These are phyloP conservation scores for Mortierella claussenii DNA, from an alignment of 192 early-diverging fungal species.

Conservation along the genomic window DNA sequence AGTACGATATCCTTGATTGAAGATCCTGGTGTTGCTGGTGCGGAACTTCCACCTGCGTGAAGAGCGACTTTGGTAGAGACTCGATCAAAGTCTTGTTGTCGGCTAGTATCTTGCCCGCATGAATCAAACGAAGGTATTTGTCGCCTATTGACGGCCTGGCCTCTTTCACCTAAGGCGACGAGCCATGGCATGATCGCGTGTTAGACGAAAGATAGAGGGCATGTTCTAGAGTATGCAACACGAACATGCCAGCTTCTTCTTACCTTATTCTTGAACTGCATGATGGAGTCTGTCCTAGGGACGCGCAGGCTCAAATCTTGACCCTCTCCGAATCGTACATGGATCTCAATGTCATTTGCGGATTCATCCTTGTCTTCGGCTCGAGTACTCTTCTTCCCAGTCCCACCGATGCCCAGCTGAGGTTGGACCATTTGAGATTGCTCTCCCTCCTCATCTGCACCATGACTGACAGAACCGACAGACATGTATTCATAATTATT, in stretches of 20 bases:
- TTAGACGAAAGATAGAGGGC: no score
- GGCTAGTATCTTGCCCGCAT: slow-evolving; percentile 58
- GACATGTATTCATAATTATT: slow-evolving; percentile 7
- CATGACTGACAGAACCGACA: not conserved
- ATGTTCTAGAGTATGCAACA: no score
- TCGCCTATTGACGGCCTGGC: slow-evolving; percentile 27
- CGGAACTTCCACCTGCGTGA: slow-evolving; percentile 25
- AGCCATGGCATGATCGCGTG: no score
- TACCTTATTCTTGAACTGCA: slow-evolving; percentile 60
- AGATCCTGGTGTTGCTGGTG: slow-evolving; percentile 20
- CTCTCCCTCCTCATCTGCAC: not conserved
- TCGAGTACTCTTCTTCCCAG: not conserved
- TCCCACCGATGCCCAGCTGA: no score
- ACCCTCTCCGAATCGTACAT: slow-evolving; percentile 43
- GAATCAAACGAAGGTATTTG: slow-evolving; percentile 64
- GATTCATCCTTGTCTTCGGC: not conserved
- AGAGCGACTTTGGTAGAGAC: slow-evolving; percentile 40
- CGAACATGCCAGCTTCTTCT: no score
- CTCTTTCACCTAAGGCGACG: slow-evolving; percentile 42
- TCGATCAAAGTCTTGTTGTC: slow-evolving; percentile 50
- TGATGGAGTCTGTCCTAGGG: slow-evolving; percentile 51
- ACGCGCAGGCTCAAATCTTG: slow-evolving; percentile 34
- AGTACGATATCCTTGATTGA: slow-evolving; percentile 28
- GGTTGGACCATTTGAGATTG: not conserved
- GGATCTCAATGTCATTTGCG: slow-evolving; percentile 41